Conservation (phyloP, 2,329 filamentous ascomycete genomes). For the Geosmithia putterillii region DNA sequence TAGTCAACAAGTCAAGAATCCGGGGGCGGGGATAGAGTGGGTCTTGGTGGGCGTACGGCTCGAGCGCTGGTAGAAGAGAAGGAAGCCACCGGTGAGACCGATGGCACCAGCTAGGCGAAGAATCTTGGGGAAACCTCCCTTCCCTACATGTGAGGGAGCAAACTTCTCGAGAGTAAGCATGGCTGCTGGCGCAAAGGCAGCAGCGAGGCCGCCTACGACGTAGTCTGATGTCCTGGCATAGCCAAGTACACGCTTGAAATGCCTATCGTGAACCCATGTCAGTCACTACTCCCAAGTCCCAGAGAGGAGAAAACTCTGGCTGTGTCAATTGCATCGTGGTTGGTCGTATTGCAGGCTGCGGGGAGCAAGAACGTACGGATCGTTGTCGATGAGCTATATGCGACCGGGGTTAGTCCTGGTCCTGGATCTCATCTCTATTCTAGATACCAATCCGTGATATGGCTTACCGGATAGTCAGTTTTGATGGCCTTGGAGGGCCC, state of each 20-base stretch:
- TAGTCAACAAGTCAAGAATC: not conserved
- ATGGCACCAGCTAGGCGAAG: constrained; percentile 70
- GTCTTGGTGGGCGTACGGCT: constrained; percentile 46
- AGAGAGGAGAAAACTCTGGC: not conserved
- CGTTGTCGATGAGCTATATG: constrained; percentile 89
- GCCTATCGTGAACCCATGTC: constrained; percentile 35
- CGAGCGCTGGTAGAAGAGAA: constrained; percentile 77
- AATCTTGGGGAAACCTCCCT: constrained; percentile 67
- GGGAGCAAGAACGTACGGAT: constrained; percentile 55
- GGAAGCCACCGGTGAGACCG: constrained; percentile 65
- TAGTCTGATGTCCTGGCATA: constrained; percentile 87
- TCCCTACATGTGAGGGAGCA: constrained; percentile 73
- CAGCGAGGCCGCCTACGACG: constrained; percentile 52
- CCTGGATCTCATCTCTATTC: not conserved
- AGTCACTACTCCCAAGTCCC: constrained; percentile 1
- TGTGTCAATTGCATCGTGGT: not conserved
- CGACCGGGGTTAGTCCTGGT: not conserved
- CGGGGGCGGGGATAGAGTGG: not conserved
- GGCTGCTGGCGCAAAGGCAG: constrained; percentile 59
- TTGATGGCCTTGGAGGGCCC: constrained; percentile 58
- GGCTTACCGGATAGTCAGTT: constrained; percentile 76
- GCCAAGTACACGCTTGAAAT: constrained; percentile 77
- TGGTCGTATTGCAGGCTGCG: not conserved
- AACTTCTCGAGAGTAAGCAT: constrained; percentile 74
- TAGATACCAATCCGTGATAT: not conserved